Evolutionary conservation across 129 eudicot genomes (phyloP).

Genomic region (Escallonia rubra): DNA sequence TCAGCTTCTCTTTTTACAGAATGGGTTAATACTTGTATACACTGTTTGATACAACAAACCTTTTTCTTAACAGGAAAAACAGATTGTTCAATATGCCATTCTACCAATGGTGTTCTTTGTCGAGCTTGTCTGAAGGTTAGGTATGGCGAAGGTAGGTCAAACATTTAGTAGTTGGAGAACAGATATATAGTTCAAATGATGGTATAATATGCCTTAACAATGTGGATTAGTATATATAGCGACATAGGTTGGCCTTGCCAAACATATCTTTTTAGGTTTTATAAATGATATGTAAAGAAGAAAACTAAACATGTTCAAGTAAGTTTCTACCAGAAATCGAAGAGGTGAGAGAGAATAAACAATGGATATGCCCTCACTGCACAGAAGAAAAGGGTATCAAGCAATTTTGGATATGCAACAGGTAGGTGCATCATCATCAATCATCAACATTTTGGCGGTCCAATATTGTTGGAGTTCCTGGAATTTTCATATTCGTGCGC

Average conservation of each 20-base stretch:
- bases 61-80: slow-evolving; percentile 51
- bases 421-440: slow-evolving; percentile 25
- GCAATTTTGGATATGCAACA: slow-evolving; percentile 76
- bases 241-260: no score
- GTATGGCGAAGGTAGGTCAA: slow-evolving; percentile 66
- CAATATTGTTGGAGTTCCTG: background rate
- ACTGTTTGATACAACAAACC: background rate
- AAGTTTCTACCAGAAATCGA: slow-evolving; percentile 40
- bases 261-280: no score
- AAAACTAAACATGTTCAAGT: no score
- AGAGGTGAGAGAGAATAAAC: slow-evolving; percentile 59
- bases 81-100: slow-evolving; percentile 74
- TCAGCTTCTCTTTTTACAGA: background rate
- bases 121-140: slow-evolving; percentile 76
- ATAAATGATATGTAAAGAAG: no score
- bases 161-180: background rate
- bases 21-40: background rate
- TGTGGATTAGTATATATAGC: background rate
- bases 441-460: no score
- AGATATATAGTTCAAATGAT: background rate
- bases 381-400: slow-evolving; percentile 51
- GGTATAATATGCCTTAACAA: no score
- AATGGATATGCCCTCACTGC: slow-evolving; percentile 81
- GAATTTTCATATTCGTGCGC: background rate
- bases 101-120: slow-evolving; percentile 58